phyloP scores from a whole-genome alignment of 2,329 filamentous ascomycete genomes.

The Aspergillus clavatus region DNA sequence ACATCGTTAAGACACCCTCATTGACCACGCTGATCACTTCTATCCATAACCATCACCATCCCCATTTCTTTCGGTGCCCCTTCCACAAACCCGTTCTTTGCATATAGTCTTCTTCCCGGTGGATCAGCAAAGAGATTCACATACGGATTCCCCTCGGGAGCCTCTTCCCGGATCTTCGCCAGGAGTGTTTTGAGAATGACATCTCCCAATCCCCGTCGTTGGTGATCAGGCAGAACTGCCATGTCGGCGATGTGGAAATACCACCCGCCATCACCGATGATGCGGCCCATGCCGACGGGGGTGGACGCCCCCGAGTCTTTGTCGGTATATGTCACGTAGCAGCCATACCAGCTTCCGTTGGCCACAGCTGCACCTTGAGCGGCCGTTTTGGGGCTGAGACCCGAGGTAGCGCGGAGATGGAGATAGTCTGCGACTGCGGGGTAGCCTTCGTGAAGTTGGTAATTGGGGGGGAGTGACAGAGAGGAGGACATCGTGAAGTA shows the following conservation, averaged over 20 bases:
- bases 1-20: background rate
- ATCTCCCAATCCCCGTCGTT: constrained; percentile 46
- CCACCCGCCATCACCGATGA: constrained; percentile 50
- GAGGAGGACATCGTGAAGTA: background rate
- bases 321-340: constrained; percentile 31
- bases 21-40: background rate
- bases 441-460: constrained; percentile 33
- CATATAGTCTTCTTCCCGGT: constrained; percentile 44
- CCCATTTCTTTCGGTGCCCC: constrained; percentile 32
- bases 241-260: constrained; percentile 51
- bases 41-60: constrained; percentile 28
- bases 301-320: background rate
- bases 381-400: constrained; percentile 25
- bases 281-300: constrained; percentile 47
- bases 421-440: constrained; percentile 22
- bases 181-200: constrained; percentile 43
- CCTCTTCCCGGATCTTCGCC: constrained; percentile 37
- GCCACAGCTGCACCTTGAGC: constrained; percentile 36
- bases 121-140: constrained; percentile 46
- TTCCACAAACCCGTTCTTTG: constrained; percentile 45
- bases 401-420: constrained; percentile 15
- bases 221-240: constrained; percentile 47
- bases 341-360: constrained; percentile 43
- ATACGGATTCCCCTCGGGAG: constrained; percentile 36
- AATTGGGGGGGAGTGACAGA: constrained; percentile 28